phyloP scores from a whole-genome alignment of 2,329 filamentous ascomycete species.

The Neoascochyta sp. region DNA sequence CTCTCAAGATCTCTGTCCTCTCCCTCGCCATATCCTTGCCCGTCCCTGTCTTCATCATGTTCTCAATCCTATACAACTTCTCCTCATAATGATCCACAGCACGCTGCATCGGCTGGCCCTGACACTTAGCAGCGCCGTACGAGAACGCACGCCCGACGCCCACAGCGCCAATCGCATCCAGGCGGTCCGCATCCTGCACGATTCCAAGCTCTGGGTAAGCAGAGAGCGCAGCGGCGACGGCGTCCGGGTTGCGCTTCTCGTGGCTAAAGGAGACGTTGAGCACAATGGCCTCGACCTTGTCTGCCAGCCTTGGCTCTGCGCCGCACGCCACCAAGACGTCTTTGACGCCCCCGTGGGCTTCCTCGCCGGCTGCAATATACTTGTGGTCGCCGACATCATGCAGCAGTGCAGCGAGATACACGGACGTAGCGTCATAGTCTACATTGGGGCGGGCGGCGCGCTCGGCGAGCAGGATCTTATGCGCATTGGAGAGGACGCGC shows the following conservation, averaged over 20 bases:
- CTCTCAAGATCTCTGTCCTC: conserved; percentile 12
- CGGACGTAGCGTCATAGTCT: conserved; percentile 51
- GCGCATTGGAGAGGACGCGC: conserved; percentile 72
- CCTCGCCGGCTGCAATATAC: conserved; percentile 58
- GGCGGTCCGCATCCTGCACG: conserved; percentile 86
- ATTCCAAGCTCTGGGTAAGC: conserved; percentile 71
- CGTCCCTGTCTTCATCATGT: conserved; percentile 36
- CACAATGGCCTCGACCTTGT: conserved; percentile 67
- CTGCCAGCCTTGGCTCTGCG: conserved; percentile 56
- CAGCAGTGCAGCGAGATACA: conserved; percentile 61
- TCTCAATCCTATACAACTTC: conserved; percentile 31
- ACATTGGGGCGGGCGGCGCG: conserved; percentile 29
- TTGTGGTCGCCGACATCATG: conserved; percentile 89
- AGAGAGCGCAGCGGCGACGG: conserved; percentile 59
- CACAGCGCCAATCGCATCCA: conserved; percentile 87
- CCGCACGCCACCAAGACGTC: conserved; percentile 56
- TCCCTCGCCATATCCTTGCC: conserved; percentile 19
- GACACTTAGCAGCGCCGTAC: conserved; percentile 57
- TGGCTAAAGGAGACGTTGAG: conserved; percentile 73
- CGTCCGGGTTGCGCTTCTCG: conserved; percentile 63
- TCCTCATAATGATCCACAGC: conserved; percentile 37
- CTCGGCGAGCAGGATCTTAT: conserved; percentile 58
- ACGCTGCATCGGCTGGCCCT: conserved; percentile 20
- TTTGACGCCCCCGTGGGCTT: conserved; percentile 55
- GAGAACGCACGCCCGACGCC: conserved; percentile 77